These are phyloP conservation scores for Acacia crassicarpa DNA, from an alignment of 306 rosid species.

Conservation along the genomic window DNA sequence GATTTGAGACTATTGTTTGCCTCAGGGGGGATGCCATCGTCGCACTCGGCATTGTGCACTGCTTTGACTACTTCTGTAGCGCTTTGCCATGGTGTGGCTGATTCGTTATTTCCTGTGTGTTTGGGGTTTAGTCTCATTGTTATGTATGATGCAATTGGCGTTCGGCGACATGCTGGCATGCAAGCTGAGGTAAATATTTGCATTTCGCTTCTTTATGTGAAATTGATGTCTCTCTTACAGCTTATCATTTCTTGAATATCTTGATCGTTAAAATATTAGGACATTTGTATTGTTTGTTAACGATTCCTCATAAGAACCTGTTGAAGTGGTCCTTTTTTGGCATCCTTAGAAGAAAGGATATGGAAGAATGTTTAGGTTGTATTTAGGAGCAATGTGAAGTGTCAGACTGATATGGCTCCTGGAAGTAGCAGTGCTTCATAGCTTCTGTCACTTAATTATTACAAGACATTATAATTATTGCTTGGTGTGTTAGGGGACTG, in stretches of 20 bases:
- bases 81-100: conserved; percentile 36
- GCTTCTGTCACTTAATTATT: background rate
- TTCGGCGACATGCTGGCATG: conserved; percentile 74
- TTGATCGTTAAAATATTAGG: background rate
- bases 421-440: background rate
- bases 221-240: background rate
- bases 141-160: conserved; percentile 71
- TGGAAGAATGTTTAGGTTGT: background rate
- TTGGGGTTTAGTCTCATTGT: conserved; percentile 68
- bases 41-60: conserved; percentile 67
- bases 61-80: conserved; percentile 73
- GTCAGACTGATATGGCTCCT: background rate
- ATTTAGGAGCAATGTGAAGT: background rate
- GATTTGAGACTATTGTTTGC: conserved; percentile 39
- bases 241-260: background rate
- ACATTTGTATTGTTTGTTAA: background rate
- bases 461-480: background rate
- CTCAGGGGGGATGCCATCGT: conserved; percentile 72
- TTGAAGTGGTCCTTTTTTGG: background rate
- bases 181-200: conserved; percentile 56
- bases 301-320: background rate
- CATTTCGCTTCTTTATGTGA: background rate
- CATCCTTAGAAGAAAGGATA: background rate
- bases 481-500: background rate
- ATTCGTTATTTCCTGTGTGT: conserved; percentile 64